Percentiles rank a stretch among this genome's conserved stretches.
Evolutionary conservation across 177 flowering plant genomes (phyloP).

Genomic region (Tripterygium wilfordii): DNA sequence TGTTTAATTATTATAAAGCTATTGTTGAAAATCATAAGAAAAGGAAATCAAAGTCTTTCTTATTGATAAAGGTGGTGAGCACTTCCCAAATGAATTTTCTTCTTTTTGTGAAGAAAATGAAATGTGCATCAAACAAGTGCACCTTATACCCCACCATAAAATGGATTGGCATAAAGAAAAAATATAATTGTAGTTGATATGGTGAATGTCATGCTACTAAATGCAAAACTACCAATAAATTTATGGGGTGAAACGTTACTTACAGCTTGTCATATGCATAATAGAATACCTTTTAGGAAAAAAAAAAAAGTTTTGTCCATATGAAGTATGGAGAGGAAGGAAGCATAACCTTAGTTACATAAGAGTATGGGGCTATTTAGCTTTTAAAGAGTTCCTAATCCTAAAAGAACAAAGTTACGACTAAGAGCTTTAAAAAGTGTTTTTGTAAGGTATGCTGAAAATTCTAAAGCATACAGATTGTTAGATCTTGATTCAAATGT

Average conservation of each 20-base stretch:
- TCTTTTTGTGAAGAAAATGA: not conserved
- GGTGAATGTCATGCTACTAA: slow-evolving; percentile 1
- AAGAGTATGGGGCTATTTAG: slow-evolving; percentile 13
- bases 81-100: not conserved
- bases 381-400: slow-evolving; percentile 4
- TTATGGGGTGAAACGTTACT: slow-evolving; percentile 13
- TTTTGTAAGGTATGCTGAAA: slow-evolving; percentile 11
- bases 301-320: not conserved
- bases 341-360: slow-evolving; percentile 11
- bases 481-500: slow-evolving; percentile 8
- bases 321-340: slow-evolving; percentile 8
- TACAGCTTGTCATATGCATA: slow-evolving; percentile 7
- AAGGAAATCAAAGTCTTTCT: slow-evolving; percentile 6
- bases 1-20: not conserved
- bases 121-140: not conserved
- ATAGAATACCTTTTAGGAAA: slow-evolving; percentile 6
- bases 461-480: slow-evolving; percentile 9
- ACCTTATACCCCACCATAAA: not conserved
- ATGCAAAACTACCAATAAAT: not conserved
- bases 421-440: slow-evolving; percentile 3
- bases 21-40: slow-evolving; percentile 5
- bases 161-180: slow-evolving; percentile 1
- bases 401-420: slow-evolving; percentile 9
- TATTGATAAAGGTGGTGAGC: slow-evolving; percentile 3
- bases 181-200: slow-evolving; percentile 1